Evolutionary conservation across 2,329 filamentous ascomycete genomes (phyloP).

Genomic region (Elsinoe batatas): DNA sequence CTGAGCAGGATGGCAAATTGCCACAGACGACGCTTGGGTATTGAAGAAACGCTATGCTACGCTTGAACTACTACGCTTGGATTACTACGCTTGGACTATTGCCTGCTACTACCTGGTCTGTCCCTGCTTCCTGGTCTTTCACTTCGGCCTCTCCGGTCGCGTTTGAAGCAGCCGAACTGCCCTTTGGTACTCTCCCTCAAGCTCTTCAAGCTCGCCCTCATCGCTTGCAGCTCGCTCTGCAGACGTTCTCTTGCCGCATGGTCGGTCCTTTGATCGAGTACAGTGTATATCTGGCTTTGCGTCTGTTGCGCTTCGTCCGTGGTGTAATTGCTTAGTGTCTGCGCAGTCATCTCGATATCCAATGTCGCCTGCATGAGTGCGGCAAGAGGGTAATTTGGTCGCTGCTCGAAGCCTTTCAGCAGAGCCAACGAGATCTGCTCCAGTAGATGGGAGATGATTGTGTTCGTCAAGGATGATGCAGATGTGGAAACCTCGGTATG

Average conservation of each 20-base stretch:
- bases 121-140: slow-evolving; percentile 11
- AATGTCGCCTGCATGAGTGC: slow-evolving; percentile 94
- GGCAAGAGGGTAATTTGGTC: slow-evolving; percentile 57
- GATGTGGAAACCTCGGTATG: slow-evolving; percentile 55
- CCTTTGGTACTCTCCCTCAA: slow-evolving; percentile 71
- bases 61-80: background rate
- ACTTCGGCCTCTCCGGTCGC: slow-evolving; percentile 16
- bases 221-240: slow-evolving; percentile 79
- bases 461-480: slow-evolving; percentile 61
- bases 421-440: slow-evolving; percentile 71
- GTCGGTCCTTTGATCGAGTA: slow-evolving; percentile 80
- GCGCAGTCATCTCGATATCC: slow-evolving; percentile 92
- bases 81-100: slow-evolving; percentile 1
- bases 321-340: slow-evolving; percentile 83
- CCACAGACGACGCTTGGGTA: background rate
- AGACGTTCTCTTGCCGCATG: slow-evolving; percentile 70
- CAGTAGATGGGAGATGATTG: slow-evolving; percentile 77
- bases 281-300: slow-evolving; percentile 85
- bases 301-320: slow-evolving; percentile 70
- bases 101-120: slow-evolving; percentile 6
- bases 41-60: background rate
- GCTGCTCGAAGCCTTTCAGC: slow-evolving; percentile 65
- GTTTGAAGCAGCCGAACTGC: slow-evolving; percentile 50
- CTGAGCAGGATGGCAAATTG: background rate
- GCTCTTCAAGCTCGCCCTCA: slow-evolving; percentile 78